Conservation (phyloP, 192 early-diverging fungal species). For the Coemansia sp. region DNA sequence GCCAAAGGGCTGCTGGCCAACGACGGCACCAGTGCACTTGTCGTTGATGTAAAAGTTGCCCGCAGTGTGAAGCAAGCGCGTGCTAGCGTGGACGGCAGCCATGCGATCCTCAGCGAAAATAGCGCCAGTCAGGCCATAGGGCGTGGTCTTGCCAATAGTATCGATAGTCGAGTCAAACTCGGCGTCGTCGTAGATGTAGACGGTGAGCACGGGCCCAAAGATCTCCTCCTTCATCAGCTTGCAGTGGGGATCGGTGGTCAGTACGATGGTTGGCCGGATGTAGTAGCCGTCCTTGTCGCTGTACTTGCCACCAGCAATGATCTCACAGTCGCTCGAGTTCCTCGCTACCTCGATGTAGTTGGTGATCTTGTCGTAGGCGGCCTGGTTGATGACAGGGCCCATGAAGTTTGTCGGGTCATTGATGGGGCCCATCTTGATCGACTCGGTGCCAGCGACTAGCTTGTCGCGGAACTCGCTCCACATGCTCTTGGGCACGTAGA, state of each 20-base stretch:
- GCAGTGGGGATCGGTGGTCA: conserved; percentile 80
- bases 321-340: conserved; percentile 70
- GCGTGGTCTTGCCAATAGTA: conserved; percentile 74
- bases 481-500: conserved; percentile 84
- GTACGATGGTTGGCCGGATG: conserved; percentile 89
- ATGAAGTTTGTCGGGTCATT: conserved; percentile 87
- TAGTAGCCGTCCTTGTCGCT: conserved; percentile 88
- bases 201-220: conserved; percentile 95
- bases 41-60: conserved; percentile 99
- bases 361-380: conserved; percentile 93
- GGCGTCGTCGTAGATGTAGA: conserved; percentile 85
- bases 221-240: conserved; percentile 95
- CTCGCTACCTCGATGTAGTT: conserved; percentile 84
- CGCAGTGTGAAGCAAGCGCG: conserved; percentile 82
- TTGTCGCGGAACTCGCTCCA: conserved; percentile 74
- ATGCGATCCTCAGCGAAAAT: conserved; percentile 91
- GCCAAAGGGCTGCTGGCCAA: conserved; percentile 98
- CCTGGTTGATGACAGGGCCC: conserved; percentile 91
- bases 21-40: conserved; percentile 97
- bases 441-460: conserved; percentile 68
- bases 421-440: conserved; percentile 85
- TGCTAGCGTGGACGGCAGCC: conserved; percentile 72
- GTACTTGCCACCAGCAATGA: conserved; percentile 91
- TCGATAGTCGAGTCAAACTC: conserved; percentile 78
- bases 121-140: conserved; percentile 90